phyloP scores from a whole-genome alignment of 768 basidiomycete species.

The Leccinum disarticulatum region DNA sequence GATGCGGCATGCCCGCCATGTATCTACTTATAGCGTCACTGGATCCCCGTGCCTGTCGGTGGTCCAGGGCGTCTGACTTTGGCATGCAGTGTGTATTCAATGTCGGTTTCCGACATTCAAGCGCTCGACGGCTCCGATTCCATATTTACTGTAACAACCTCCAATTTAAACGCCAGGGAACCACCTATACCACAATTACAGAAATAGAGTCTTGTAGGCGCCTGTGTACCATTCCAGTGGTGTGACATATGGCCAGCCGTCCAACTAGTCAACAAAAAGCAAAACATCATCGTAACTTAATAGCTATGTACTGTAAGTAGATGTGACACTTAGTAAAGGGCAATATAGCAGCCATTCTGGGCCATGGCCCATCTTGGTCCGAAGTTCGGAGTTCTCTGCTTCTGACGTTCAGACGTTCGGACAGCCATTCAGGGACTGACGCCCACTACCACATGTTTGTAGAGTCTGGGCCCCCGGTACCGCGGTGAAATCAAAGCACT shows the following conservation, averaged over 20 bases:
- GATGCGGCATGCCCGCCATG: neutral
- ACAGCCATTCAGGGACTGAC: neutral
- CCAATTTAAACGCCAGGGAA: neutral
- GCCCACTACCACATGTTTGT: neutral
- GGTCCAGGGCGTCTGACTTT: neutral
- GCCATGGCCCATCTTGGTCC: neutral
- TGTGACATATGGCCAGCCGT: neutral
- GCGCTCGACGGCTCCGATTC: neutral
- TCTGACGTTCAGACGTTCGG: neutral
- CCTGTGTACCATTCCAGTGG: neutral
- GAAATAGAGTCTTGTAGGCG: neutral
- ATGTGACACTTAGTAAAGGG: neutral
- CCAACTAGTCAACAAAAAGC: neutral
- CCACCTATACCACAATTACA: neutral
- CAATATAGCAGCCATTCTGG: neutral
- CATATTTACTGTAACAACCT: neutral
- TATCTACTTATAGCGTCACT: neutral
- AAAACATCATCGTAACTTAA: neutral
- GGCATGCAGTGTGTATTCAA: neutral
- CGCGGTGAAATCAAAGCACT: too few species aligned
- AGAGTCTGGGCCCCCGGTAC: neutral
- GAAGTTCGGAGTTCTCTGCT: neutral
- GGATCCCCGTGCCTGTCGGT: neutral
- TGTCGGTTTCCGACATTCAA: neutral
- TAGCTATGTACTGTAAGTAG: too few species aligned